Evolutionary conservation across 164 flowering plant species (phyloP).

Genomic region (Piper betle): DNA sequence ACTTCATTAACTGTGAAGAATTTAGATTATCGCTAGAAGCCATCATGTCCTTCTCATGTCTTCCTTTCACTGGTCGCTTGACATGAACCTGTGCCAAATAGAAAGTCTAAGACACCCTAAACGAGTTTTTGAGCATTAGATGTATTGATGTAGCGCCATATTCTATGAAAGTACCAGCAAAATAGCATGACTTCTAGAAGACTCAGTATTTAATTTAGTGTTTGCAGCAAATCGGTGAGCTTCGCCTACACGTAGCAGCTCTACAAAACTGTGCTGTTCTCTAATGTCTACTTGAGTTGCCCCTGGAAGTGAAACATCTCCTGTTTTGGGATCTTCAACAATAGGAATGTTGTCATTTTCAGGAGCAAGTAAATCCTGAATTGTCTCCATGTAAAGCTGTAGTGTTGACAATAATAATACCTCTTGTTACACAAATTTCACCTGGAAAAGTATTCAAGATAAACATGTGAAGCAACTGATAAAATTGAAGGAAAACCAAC

Average conservation of each 20-base stretch:
- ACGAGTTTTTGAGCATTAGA: no score
- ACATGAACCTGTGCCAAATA: no score
- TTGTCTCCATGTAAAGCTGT: constrained; percentile 98
- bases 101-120: no score
- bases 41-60: constrained; percentile 19
- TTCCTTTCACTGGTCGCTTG: constrained; percentile 38
- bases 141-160: background rate
- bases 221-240: constrained; percentile 94
- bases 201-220: constrained; percentile 89
- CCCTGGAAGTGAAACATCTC: constrained; percentile 94
- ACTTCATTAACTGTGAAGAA: constrained; percentile 31
- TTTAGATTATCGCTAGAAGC: constrained; percentile 43
- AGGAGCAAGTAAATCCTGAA: constrained; percentile 95
- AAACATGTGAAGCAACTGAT: background rate
- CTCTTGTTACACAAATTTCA: no score
- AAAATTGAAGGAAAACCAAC: constrained; percentile 20
- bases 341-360: constrained; percentile 76
- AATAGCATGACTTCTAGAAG: constrained; percentile 96
- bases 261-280: constrained; percentile 74
- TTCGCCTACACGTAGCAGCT: constrained; percentile 73
- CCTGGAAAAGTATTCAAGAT: background rate
- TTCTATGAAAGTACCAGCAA: constrained; percentile 43
- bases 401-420: background rate
- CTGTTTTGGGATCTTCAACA: constrained; percentile 85
- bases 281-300: constrained; percentile 62